Evolutionary conservation across 257 asterid species (phyloP).

Genomic region (Nicotiana obtusifolia): DNA sequence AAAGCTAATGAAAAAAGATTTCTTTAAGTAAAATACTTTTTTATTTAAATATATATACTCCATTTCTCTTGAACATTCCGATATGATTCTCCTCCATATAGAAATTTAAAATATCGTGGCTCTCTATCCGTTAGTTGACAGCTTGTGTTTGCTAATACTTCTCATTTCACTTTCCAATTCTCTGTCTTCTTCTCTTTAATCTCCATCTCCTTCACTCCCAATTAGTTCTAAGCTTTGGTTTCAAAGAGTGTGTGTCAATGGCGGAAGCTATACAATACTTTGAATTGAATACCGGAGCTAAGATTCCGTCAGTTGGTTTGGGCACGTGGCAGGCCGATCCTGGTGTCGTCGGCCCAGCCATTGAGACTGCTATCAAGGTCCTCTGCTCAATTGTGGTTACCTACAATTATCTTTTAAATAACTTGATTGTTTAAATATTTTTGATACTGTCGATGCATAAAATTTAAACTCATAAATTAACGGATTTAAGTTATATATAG

Average conservation of each 20-base stretch:
- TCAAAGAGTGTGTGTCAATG: slow-evolving; percentile 5
- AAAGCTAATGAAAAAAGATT: too few relatives aligned
- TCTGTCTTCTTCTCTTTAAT: not conserved
- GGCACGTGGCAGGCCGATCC: slow-evolving; percentile 37
- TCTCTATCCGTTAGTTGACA: too few relatives aligned
- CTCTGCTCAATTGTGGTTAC: too few relatives aligned
- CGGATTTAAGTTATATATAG: too few relatives aligned
- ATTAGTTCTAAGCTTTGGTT: not conserved
- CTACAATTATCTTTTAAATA: not conserved
- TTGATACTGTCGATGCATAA: not conserved
- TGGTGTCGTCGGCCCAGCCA: slow-evolving; percentile 21
- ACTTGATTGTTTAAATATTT: not conserved
- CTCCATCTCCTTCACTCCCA: not conserved
- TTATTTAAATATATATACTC: too few relatives aligned
- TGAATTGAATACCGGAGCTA: slow-evolving; percentile 28
- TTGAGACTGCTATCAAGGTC: slow-evolving; percentile 29
- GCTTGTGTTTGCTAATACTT: not conserved
- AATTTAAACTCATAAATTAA: too few relatives aligned
- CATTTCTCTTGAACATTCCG: too few relatives aligned
- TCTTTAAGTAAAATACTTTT: too few relatives aligned
- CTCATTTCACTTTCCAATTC: not conserved
- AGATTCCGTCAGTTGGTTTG: slow-evolving; percentile 29
- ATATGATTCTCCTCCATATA: not conserved
- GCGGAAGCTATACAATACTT: slow-evolving; percentile 8
- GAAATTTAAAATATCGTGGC: not conserved